Evolutionary conservation across 345 rosid species (phyloP), one percentile per base, ranked within the genome.

Genomic region (Populus deltoides): DNA sequence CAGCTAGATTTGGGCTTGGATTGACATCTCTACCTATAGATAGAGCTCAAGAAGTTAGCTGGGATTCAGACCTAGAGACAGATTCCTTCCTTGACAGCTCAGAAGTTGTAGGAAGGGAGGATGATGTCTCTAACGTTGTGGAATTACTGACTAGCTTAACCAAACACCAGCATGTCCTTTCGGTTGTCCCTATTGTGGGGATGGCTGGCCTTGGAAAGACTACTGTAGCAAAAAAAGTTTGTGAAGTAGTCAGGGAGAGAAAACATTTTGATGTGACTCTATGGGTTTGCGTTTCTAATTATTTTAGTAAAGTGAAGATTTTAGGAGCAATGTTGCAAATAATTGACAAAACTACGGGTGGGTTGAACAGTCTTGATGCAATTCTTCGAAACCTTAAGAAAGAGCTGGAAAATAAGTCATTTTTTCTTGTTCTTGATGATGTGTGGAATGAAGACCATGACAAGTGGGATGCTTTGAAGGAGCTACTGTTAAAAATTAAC

Each of bases 201-300:
- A 83, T 83, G 81, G 73, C 70, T 0, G 81, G 86, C 12, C 38
- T 83, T 53, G 86, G 83, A 17, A 83, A 83, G 53, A 77, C 86
- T 3, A 51, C 83, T 8, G 20, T 83, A 45, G 83, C 83, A 39
- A 74, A 53, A 53, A 9, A 38, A 3, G 73, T 74, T 16, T 61
- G 38, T 59, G 39, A 82, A 36, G 74, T 51, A 51, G 71, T 31
- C 25, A 29, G 25, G 20, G 49, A 11, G n/a, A 69, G 68, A 24
- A 68, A 9, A 22, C 35, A 36, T 25, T 81, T 77, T 18, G 70
- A 63, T 66, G 67, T 6, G 3, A 77, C 29, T 51, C 62, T 80
- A 1, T 77, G 81, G 79, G 66, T 80, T 24, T 75, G 77, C 67
- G 82, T 76, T n/a, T 68, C 80, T 11, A 53, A 68, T 9, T 25